A percentile compares a stretch with the other conserved stretches of the same genome.
These are phyloP conservation scores for Helminthosporium solani DNA, from an alignment of 2,329 filamentous ascomycete species.

Conservation along the genomic window DNA sequence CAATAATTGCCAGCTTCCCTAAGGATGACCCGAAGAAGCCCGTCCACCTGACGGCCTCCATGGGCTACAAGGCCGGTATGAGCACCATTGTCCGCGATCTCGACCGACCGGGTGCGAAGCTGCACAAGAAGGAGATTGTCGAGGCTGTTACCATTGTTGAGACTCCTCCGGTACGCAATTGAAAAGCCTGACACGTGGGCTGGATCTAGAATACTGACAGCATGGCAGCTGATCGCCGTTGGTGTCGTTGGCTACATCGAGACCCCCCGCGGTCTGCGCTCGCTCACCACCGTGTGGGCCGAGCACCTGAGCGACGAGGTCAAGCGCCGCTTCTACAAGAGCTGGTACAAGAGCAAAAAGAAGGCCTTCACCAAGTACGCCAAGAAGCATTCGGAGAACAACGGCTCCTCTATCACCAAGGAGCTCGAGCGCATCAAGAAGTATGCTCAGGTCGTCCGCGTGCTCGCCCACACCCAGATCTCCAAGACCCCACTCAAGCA, in stretches of 20 bases:
- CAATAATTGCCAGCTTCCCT: conserved; percentile 70
- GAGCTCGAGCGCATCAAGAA: conserved; percentile 99
- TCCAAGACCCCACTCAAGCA: conserved; percentile 99
- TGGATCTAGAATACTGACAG: conserved; percentile 35
- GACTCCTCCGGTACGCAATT: conserved; percentile 66
- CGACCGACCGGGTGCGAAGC: conserved; percentile 98
- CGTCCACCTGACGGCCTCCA: conserved; percentile 94
- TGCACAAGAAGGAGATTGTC: conserved; percentile 74
- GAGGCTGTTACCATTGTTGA: conserved; percentile 46
- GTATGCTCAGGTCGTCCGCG: conserved; percentile 99
- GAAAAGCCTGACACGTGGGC: conserved; percentile 61
- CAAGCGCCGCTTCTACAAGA: conserved; percentile 99
- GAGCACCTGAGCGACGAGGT: conserved; percentile 98
- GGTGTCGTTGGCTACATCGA: conserved; percentile 99
- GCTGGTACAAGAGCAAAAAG: conserved; percentile 99
- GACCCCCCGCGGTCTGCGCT: conserved; percentile 98
- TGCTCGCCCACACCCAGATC: conserved; percentile 99
- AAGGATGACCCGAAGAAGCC: conserved; percentile 99
- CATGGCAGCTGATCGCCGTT: conserved; percentile 92
- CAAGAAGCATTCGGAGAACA: conserved; percentile 98
- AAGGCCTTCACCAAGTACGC: conserved; percentile 99
- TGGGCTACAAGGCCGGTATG: conserved; percentile 99
- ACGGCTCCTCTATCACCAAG: conserved; percentile 84
- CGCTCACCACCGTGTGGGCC: conserved; percentile 98
- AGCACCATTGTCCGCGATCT: conserved; percentile 99